phyloP scores from a whole-genome alignment of 1,284 basidiomycete genomes.

The Porogramme epimiltina region DNA sequence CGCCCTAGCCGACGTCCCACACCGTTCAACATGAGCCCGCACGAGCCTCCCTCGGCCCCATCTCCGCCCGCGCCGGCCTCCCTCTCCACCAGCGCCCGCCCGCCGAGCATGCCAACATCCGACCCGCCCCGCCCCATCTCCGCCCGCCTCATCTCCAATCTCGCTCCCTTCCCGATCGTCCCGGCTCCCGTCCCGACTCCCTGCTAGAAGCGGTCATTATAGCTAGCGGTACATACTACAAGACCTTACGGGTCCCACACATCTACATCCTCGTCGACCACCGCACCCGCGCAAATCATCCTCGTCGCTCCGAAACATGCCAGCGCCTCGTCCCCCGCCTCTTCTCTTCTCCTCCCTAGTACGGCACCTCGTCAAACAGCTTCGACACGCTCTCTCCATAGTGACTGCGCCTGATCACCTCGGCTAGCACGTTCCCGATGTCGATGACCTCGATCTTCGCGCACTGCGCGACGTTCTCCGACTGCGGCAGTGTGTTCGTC shows the following conservation, averaged over 20 bases:
- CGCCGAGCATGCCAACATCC: no score
- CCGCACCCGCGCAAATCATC: neutral
- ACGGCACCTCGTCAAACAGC: conserved; percentile 84
- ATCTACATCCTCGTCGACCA: conserved; percentile 16
- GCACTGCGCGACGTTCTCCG: conserved; percentile 76
- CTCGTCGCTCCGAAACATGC: conserved; percentile 2
- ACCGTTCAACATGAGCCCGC: no score
- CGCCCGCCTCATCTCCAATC: conserved; percentile 15
- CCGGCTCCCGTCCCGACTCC: no score
- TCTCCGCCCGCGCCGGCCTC: neutral
- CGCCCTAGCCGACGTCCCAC: neutral
- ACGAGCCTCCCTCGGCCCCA: neutral
- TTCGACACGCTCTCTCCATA: conserved; percentile 85
- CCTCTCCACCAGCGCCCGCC: no score
- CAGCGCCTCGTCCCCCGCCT: neutral
- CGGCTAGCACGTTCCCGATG: conserved; percentile 92
- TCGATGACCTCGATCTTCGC: conserved; percentile 95
- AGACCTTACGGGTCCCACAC: conserved; percentile 11
- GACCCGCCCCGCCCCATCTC: no score
- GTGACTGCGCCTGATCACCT: conserved; percentile 93
- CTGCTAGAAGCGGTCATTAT: conserved; percentile 5
- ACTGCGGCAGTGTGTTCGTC: conserved; percentile 97
- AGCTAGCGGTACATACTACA: conserved; percentile 19
- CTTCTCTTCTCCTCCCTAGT: conserved; percentile 43
- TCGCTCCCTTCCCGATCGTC: no score